Base-by-base conservation (phyloP, 228 moss, liverwort and hornwort species). In the Sphagnum magellanicum region DNA sequence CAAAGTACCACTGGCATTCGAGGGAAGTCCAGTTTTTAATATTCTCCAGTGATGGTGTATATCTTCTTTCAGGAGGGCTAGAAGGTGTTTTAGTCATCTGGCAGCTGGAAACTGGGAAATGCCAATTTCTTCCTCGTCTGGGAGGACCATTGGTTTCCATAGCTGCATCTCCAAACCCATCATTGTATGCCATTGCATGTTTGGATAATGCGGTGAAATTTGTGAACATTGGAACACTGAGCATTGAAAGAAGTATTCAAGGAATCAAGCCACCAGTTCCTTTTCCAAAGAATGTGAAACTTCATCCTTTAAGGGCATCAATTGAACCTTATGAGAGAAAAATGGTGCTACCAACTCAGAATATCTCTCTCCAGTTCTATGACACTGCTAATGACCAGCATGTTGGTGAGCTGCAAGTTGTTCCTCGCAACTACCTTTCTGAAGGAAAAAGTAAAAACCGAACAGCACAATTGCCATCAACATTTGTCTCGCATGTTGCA, bases 1-100 rank as follows among this genome's bases (percentile, higher is more conserved):
- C 92, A 0, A 94, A 89, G 5, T 84, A 87, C 73, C 98, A 94
- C 69, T 98, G 98, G 98, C 98, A 98, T 75, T 76, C 98, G 4
- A 68, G 68, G 50, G 87, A 83, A 72, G 92, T 98, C 73, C 80
- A 75, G 52, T 82, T 82, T 48, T 81, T 98, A 8, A n/a, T 83
- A 5, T 98, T 90, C 67, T 92, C 98, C 16, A 61, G 74, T 4
- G 98, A 98, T 61, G 98, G 98, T 61, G 74, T 77, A 53, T 83
- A 81, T 32, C 73, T 81, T 48, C 66, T 83, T 8, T 79, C 89
- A 52, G 98, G 98, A 11, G 98, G 94, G 51, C 60, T 78, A 50
- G 98, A 98, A 80, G 86, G 84, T 60, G 91, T 91, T 55, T 82
- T 98, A 53, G 94, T 98, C 5, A 68, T 94, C 63, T 98, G 98